phyloP scores from a whole-genome alignment of 2,329 filamentous ascomycete genomes.

The Aspergillus sergii region DNA sequence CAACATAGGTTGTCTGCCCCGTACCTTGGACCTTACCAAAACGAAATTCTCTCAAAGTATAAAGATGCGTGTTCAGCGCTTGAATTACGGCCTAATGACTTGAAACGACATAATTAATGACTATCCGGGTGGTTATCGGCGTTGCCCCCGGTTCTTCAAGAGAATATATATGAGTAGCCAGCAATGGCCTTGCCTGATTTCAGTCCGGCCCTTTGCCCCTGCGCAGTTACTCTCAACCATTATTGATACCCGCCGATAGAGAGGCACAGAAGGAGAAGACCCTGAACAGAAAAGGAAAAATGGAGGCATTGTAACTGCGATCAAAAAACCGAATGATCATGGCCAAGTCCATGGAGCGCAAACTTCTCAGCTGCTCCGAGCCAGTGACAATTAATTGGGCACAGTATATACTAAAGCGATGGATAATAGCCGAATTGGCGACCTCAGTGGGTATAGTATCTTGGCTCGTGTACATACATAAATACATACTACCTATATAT shows the following conservation, averaged over 20 bases:
- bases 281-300: conserved; percentile 22
- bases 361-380: conserved; percentile 28
- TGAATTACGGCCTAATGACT: conserved; percentile 4
- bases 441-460: background rate
- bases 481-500: background rate
- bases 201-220: conserved; percentile 8
- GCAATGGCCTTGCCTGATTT: conserved; percentile 2
- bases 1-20: conserved; percentile 63
- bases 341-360: conserved; percentile 43
- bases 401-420: background rate
- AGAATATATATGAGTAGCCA: background rate
- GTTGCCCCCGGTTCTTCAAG: background rate
- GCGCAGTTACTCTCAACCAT: conserved; percentile 12
- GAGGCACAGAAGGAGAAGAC: conserved; percentile 10
- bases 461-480: background rate
- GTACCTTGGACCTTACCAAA: conserved; percentile 70
- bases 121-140: background rate
- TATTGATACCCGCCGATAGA: conserved; percentile 27
- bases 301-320: conserved; percentile 53
- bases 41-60: conserved; percentile 20
- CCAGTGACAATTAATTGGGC: background rate
- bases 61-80: conserved; percentile 12
- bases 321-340: conserved; percentile 51
- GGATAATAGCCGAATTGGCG: background rate
- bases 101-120: background rate